phyloP scores from a whole-genome alignment of 2,329 filamentous ascomycete species.

The Phialophora expanda region DNA sequence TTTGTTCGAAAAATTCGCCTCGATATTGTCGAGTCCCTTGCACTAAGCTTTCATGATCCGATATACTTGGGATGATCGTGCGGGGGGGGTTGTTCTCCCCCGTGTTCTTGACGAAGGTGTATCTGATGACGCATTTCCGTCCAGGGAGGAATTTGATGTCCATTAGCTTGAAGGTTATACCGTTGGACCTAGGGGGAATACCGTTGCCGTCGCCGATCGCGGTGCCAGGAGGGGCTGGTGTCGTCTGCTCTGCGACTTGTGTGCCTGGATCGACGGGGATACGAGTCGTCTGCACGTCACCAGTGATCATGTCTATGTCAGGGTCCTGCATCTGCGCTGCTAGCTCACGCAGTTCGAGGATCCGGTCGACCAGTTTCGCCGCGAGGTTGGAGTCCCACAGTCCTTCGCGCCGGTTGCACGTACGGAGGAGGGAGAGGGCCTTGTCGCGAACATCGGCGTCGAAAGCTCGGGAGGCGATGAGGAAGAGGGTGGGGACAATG shows the following conservation, averaged over 20 bases:
- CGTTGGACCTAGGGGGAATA: not conserved
- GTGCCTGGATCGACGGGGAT: too few species aligned
- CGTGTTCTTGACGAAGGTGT: constrained; percentile 7
- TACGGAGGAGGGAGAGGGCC: constrained; percentile 66
- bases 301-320: not conserved
- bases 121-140: constrained; percentile 18
- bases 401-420: constrained; percentile 66
- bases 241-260: not conserved
- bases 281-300: too few species aligned
- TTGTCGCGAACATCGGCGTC: constrained; percentile 62
- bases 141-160: constrained; percentile 22
- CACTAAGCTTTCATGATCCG: not conserved
- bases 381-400: constrained; percentile 63
- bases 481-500: constrained; percentile 68
- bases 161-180: constrained; percentile 19
- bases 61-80: not conserved
- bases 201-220: not conserved
- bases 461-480: constrained; percentile 70
- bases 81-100: not conserved
- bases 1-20: not conserved
- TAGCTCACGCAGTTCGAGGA: constrained; percentile 22
- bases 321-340: not conserved
- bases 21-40: not conserved
- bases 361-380: constrained; percentile 21
- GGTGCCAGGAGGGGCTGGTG: not conserved